phyloP scores from a whole-genome alignment of 2,329 filamentous ascomycete genomes.

The Pseudocercospora pini-densiflorae region DNA sequence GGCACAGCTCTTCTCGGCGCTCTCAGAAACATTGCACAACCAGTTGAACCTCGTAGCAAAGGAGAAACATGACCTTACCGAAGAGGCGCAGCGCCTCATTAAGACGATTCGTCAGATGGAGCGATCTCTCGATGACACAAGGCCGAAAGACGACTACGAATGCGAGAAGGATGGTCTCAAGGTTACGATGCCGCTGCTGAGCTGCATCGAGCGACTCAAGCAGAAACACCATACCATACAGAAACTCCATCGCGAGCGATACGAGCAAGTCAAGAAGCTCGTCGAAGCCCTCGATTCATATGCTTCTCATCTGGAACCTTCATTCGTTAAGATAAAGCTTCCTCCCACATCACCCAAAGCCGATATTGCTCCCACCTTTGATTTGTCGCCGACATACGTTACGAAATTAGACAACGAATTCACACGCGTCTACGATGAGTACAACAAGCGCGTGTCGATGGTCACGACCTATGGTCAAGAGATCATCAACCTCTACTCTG shows the following conservation, averaged over 20 bases:
- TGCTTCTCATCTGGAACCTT: constrained; percentile 89
- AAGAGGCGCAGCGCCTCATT: constrained; percentile 85
- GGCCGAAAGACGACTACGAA: constrained; percentile 66
- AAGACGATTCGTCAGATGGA: constrained; percentile 93
- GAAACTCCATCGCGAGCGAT: constrained; percentile 86
- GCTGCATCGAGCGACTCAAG: constrained; percentile 78
- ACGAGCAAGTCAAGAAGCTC: constrained; percentile 95
- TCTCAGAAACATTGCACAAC: constrained; percentile 89
- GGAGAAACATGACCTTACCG: constrained; percentile 90
- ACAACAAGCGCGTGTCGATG: constrained; percentile 76
- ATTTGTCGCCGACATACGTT: constrained; percentile 89
- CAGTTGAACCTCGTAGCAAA: constrained; percentile 82
- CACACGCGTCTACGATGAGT: constrained; percentile 94
- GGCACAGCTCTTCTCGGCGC: constrained; percentile 79
- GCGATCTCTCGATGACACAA: constrained; percentile 78
- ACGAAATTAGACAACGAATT: constrained; percentile 88
- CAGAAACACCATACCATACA: constrained; percentile 83
- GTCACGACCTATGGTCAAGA: constrained; percentile 79
- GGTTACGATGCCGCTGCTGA: constrained; percentile 80
- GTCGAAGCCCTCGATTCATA: constrained; percentile 94
- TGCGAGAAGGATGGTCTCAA: constrained; percentile 70
- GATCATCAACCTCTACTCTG: constrained; percentile 93
- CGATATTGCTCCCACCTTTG: constrained; percentile 79
- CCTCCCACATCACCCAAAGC: constrained; percentile 81
- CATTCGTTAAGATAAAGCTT: constrained; percentile 82